phyloP scores from a whole-genome alignment of 2,329 filamentous ascomycete species.

The Alternaria triticimaculans region DNA sequence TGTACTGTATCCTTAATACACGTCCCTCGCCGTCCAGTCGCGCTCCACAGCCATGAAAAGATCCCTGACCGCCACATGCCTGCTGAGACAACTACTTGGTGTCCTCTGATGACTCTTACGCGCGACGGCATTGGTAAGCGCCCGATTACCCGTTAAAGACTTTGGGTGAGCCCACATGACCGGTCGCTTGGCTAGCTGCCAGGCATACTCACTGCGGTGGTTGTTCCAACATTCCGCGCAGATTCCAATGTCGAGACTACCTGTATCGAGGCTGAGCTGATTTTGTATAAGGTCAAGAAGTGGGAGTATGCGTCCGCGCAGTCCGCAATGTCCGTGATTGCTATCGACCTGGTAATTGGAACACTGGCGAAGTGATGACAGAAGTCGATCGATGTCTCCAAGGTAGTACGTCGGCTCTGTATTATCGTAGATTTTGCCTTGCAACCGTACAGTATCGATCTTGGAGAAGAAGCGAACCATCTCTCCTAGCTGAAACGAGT shows the following conservation, averaged over 20 bases:
- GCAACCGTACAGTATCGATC: conserved; percentile 66
- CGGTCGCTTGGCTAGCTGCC: conserved; percentile 54
- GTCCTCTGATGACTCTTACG: conserved; percentile 31
- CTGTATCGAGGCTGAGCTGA: conserved; percentile 43
- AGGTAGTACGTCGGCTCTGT: conserved; percentile 58
- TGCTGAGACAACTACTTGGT: conserved; percentile 40
- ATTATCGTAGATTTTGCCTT: conserved; percentile 51
- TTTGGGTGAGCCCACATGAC: conserved; percentile 50
- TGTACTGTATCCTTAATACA: not conserved
- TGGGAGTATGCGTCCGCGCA: conserved; percentile 69
- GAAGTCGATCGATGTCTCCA: conserved; percentile 67
- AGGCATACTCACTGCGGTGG: conserved; percentile 50
- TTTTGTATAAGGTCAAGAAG: conserved; percentile 68
- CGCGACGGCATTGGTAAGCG: conserved; percentile 15
- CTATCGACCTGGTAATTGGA: conserved; percentile 77
- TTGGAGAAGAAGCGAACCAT: conserved; percentile 74
- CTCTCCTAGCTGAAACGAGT: conserved; percentile 79
- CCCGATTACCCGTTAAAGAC: conserved; percentile 26
- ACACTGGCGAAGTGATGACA: conserved; percentile 68
- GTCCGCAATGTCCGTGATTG: conserved; percentile 75
- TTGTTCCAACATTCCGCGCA: conserved; percentile 55
- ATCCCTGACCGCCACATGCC: conserved; percentile 44
- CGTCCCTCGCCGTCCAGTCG: conserved; percentile 39
- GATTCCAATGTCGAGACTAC: conserved; percentile 50
- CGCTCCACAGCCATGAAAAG: conserved; percentile 50